Evolutionary conservation across 345 rosid genomes (phyloP), one percentile per base, ranked within the genome.

Genomic region (Clarkia xantiana): DNA sequence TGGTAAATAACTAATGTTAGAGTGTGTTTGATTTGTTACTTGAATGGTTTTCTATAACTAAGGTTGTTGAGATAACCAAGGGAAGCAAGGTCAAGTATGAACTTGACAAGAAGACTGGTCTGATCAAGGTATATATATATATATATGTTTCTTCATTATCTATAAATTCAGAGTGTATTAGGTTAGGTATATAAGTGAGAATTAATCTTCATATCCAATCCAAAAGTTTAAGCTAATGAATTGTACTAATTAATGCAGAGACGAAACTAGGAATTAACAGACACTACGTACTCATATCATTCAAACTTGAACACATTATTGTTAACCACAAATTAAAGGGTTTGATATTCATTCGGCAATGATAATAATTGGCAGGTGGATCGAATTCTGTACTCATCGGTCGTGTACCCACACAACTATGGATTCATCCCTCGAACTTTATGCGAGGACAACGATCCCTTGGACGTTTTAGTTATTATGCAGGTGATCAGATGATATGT

Each of bases 51-150:
- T 29, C 36, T n/a, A 52, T 42, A 67, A n/a, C n/a, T n/a, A 65
- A 86, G 96, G 96, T 88, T 55, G 86, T 88, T 67, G 97, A 85
- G 85, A 89, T 89, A 57, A 65, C 97, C 40, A 89, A 89, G 49
- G 95, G 97, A 66, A 85, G 94, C 49, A 89, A 89, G 77, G 97
- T 89, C 53, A 89, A 89, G 70, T 84, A 89, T 67, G 97, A 89
- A 63, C 81, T 89, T 14, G 97, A 89, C 76, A 89, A 89, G 75
- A 89, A 80, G 73, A 84, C 93, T 0, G 95, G 97, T 48, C 64
- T 89, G 47, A 89, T 89, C 42, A 85, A 89, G 84, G 96, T 87
- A 59, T 49, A 50, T 43, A n/a, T n/a, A n/a, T n/a, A n/a, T n/a
- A n/a, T n/a, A n/a, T n/a, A n/a, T 53, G 51, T 38, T 49, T 29